Percentiles rank a stretch among this genome's conserved stretches.
phyloP scores from a whole-genome alignment of 164 flowering plant genomes.

The Magnolia kwangsiensis region DNA sequence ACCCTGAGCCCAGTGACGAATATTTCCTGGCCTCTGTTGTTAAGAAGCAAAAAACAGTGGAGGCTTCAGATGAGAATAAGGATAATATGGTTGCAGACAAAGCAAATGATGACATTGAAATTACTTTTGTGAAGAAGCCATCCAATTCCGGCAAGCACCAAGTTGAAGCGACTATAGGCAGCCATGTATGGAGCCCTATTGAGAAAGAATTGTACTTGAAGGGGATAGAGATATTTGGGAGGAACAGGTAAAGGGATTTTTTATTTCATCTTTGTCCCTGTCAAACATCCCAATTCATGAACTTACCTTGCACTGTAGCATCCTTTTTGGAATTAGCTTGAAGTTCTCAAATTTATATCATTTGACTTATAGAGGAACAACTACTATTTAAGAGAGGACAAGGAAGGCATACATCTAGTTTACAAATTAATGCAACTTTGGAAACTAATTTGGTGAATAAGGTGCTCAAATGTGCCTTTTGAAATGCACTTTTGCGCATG shows the following conservation, averaged over 20 bases:
- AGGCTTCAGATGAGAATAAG: conserved; percentile 14
- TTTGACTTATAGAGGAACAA: too few species aligned
- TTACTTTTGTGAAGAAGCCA: conserved; percentile 21
- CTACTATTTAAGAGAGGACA: too few species aligned
- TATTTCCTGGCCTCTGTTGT: conserved; percentile 12
- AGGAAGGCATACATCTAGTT: too few species aligned
- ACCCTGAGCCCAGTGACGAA: conserved; percentile 14
- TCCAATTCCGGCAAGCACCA: conserved; percentile 18
- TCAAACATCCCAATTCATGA: too few species aligned
- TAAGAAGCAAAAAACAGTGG: conserved; percentile 29
- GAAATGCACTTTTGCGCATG: too few species aligned
- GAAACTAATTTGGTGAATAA: too few species aligned
- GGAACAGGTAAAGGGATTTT: conserved; percentile 60
- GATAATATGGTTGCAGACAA: conserved; percentile 16
- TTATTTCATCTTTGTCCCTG: not conserved
- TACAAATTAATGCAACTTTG: too few species aligned
- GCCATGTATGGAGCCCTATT: conserved; percentile 62
- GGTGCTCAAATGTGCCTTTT: too few species aligned
- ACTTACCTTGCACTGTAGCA: too few species aligned
- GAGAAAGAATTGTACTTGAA: conserved; percentile 87
- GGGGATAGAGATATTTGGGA: conserved; percentile 94
- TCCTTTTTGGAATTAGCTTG: not conserved
- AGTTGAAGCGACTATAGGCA: conserved; percentile 18
- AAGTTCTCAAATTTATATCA: too few species aligned
- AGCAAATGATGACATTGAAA: conserved; percentile 18